Conservation (phyloP, 108 stramenopile genomes). For the Discostella pseudostelligera region DNA sequence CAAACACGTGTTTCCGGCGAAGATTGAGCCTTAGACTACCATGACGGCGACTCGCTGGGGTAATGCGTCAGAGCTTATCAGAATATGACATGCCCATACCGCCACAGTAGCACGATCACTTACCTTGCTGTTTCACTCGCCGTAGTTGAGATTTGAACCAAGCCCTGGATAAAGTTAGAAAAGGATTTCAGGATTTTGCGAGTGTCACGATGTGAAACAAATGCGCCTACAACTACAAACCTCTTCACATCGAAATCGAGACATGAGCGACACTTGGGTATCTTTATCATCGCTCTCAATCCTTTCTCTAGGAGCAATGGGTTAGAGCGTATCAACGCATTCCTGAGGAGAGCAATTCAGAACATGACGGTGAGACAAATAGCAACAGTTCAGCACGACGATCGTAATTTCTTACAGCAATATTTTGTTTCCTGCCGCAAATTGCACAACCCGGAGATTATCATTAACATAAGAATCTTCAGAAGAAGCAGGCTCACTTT, state of each 20-base stretch:
- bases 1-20: slow-evolving; percentile 87
- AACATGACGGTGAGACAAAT: background rate
- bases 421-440: slow-evolving; percentile 84
- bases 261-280: slow-evolving; percentile 76
- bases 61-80: background rate
- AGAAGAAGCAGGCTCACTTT: slow-evolving; percentile 11
- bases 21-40: slow-evolving; percentile 89
- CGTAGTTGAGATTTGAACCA: slow-evolving; percentile 87
- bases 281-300: slow-evolving; percentile 80
- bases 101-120: no score
- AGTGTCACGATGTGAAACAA: slow-evolving; percentile 32
- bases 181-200: background rate
- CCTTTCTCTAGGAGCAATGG: slow-evolving; percentile 86
- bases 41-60: slow-evolving; percentile 69
- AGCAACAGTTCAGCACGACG: background rate
- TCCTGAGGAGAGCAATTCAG: background rate
- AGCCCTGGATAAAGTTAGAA: slow-evolving; percentile 9
- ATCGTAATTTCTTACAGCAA: slow-evolving; percentile 51
- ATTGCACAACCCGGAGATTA: slow-evolving; percentile 66
- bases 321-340: slow-evolving; percentile 66
- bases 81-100: no score
- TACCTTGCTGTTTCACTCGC: slow-evolving; percentile 70
- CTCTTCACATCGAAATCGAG: slow-evolving; percentile 97
- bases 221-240: background rate
- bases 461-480: slow-evolving; percentile 28